A percentile compares a stretch with the other conserved stretches of the same genome.
phyloP scores from a whole-genome alignment of 2,329 filamentous ascomycete genomes.

The Ustulina deusta region DNA sequence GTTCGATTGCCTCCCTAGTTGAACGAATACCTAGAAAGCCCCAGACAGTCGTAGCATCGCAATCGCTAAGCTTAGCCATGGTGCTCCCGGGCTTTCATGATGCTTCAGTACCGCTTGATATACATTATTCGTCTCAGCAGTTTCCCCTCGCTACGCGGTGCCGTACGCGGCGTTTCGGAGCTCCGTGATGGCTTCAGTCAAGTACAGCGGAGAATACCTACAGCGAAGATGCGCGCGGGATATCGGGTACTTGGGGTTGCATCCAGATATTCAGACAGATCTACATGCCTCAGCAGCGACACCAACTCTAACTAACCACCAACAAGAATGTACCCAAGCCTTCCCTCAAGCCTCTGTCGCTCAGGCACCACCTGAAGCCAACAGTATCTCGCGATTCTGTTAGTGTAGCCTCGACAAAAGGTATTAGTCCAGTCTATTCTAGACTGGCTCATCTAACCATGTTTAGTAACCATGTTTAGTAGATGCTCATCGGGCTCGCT shows the following conservation, averaged over 20 bases:
- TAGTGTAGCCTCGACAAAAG: neutral
- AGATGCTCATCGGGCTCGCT: neutral
- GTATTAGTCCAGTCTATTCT: neutral
- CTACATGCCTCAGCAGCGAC: neutral
- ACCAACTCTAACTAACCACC: neutral
- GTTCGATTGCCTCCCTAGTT: conserved; percentile 18
- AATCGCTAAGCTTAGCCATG: conserved; percentile 5
- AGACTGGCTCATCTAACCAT: neutral
- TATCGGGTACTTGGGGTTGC: neutral
- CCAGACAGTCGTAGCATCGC: neutral
- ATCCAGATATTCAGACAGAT: neutral
- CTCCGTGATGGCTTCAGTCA: neutral
- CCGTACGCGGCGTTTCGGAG: neutral
- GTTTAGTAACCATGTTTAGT: neutral
- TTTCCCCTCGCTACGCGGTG: neutral
- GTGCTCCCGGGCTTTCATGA: neutral
- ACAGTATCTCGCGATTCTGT: neutral
- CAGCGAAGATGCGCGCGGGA: neutral
- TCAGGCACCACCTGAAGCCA: neutral
- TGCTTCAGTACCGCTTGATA: neutral
- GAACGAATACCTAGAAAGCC: neutral
- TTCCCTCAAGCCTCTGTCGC: neutral
- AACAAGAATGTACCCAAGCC: neutral
- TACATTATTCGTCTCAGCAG: neutral
- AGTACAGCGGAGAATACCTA: neutral